Evolutionary conservation across 352 stramenopile species (phyloP), one percentile per base, ranked within the genome.

Genomic region (Globisporangium cylindrosporum): DNA sequence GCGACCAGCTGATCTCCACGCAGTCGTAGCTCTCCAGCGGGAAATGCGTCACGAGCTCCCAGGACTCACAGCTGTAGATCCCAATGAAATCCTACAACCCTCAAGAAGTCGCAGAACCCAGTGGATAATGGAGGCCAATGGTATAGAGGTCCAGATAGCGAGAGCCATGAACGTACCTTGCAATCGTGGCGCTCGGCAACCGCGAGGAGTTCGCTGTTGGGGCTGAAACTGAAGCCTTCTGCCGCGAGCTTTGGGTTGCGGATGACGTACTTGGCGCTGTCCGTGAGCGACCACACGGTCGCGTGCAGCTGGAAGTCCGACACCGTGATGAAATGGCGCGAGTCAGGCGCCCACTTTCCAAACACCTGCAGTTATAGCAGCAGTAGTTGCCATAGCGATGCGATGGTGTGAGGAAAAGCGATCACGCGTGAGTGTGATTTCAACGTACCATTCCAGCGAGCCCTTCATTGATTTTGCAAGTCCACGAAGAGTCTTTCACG

Each of bases 251-350:
- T 95, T 9, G 88, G 88, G 56, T 76, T 78, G 5, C 82, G 76
- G 61, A 94, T 90, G 51, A 79, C 77, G 29, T 76, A 89, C 27
- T 87, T 81, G 24, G 80, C 79, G 6, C 77, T 68, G 60, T 92
- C 80, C n/a, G 77, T 51, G 4, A 95, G 73, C 22, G 84, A 93
- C 88, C 88, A 95, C 34, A 95, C 84, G 2, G 82, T 94, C 27
- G 83, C 86, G 58, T 94, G 86, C 25, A 95, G 71, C 66, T 92
- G 86, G 58, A 95, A 95, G 71, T 95, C 88, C n/a, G 87, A 89
- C 14, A 95, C 81, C 0, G 86, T 94, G 61, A 95, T 72, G 5
- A 93, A 61, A 54, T 95, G 87, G 18, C 83, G 80, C 55, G 82
- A 73, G 41, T 91, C 85, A 0, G 87, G 82, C 0, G 73, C 69